Base-by-base conservation (phyloP, 1,284 basidiomycete species). In the Rhodotorula sp. region DNA sequence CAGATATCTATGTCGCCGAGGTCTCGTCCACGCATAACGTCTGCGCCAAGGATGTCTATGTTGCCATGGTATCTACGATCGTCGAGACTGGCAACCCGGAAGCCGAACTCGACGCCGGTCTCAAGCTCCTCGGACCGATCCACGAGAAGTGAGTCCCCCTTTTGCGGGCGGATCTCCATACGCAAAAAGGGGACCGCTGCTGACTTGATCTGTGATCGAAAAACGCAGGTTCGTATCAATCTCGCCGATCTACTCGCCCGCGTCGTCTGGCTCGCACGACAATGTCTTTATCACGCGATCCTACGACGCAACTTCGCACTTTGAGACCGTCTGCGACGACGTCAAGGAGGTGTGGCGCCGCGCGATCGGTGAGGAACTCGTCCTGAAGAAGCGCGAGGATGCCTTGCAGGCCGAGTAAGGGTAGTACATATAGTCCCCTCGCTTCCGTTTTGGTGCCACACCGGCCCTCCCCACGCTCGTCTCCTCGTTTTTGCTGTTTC, bases 1-100 rank as follows among this genome's bases (percentile, higher is more conserved):
- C 76, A 97, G 95, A 99, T 83, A 99, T 99, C 81, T 99, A 99
- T 84, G 91, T 99, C 78, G 95, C 96, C 14, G 91, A 91, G 84
- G 94, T 99, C 60, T 99, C 95, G 4, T 88, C 91, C 46, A 93
- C 94, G 22, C 96, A 99, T 84, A 97, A 97, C 78, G 94, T 99
- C 75, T 95, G 93, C 76, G 91, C 95, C 10, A 91, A 93, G 82
- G 93, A 94, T 79, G 83, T 97, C 74, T 95, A 94, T 82, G 87
- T 99, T 76, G 96, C 94, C 45, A 98, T 98, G 77, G 96, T 99
- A 75, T 97, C 94, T 75, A 99, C 96, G 45, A 91, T 99, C 77
- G 95, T 99, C 64, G 96, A 99, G 85, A 98, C 95, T 3, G 86
- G 88, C 80, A 88, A 86, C 73, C 96, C 96, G 46, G 95, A 99